Conservation (phyloP, 495 filamentous ascomycete species). For the Usnea hakonensis region DNA sequence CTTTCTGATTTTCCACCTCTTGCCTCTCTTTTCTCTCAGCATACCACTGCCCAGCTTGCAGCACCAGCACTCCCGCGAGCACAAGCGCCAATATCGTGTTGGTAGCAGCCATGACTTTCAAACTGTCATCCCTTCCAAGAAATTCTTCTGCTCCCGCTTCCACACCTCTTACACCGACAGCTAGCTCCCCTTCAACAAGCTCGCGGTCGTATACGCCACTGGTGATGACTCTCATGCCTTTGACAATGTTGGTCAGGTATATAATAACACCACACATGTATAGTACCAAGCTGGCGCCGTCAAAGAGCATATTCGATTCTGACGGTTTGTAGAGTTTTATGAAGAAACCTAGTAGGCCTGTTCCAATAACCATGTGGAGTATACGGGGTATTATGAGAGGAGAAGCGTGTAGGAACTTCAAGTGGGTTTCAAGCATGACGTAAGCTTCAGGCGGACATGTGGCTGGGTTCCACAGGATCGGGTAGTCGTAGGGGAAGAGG, state of each 20-base stretch:
- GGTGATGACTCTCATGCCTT: slow-evolving; percentile 74
- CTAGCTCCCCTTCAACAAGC: slow-evolving; percentile 36
- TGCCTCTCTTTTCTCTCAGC: slow-evolving; percentile 85
- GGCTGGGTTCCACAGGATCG: slow-evolving; percentile 79
- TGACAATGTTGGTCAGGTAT: slow-evolving; percentile 90
- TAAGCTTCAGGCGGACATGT: slow-evolving; percentile 58
- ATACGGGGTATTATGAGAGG: slow-evolving; percentile 87
- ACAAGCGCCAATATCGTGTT: slow-evolving; percentile 93
- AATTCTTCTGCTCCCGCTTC: slow-evolving; percentile 36
- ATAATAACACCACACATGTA: slow-evolving; percentile 88
- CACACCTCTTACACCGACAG: slow-evolving; percentile 31
- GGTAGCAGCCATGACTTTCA: slow-evolving; percentile 88
- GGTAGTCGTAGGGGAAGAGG: slow-evolving; percentile 95
- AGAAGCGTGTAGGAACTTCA: slow-evolving; percentile 74
- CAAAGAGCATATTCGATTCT: slow-evolving; percentile 93
- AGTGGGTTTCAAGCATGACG: slow-evolving; percentile 75
- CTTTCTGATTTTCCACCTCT: slow-evolving; percentile 57
- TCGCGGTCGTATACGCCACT: slow-evolving; percentile 46
- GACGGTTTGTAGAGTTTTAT: slow-evolving; percentile 85
- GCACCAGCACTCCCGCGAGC: slow-evolving; percentile 77
- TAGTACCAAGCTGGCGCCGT: slow-evolving; percentile 82
- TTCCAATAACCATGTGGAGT: slow-evolving; percentile 82
- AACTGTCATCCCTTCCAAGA: slow-evolving; percentile 69
- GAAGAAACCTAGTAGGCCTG: slow-evolving; percentile 84
- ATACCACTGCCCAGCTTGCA: slow-evolving; percentile 99